Evolutionary conservation across 2,329 filamentous ascomycete genomes (phyloP).

Genomic region (Diplodia mutila): DNA sequence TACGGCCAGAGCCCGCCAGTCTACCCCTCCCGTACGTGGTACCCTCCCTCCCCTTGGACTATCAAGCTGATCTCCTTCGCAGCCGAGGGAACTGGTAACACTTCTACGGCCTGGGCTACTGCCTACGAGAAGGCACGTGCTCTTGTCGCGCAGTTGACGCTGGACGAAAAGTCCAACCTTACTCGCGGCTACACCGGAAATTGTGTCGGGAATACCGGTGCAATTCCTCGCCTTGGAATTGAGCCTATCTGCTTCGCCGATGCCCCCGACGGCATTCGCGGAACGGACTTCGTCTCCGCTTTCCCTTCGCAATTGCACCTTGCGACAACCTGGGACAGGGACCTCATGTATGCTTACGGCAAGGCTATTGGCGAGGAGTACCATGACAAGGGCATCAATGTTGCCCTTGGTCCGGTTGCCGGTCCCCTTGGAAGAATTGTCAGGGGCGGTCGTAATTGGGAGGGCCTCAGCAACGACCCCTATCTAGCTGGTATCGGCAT

Average conservation of each 20-base stretch:
- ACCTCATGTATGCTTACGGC: constrained; percentile 40
- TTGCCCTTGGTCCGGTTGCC: constrained; percentile 70
- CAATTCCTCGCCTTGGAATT: constrained; percentile 42
- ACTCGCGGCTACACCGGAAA: constrained; percentile 40
- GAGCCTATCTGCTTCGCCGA: constrained; percentile 46
- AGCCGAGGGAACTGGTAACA: constrained; percentile 34
- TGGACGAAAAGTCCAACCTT: constrained; percentile 49
- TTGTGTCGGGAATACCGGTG: constrained; percentile 43
- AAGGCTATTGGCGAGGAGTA: constrained; percentile 39
- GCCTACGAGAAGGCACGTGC: constrained; percentile 43
- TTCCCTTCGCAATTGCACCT: constrained; percentile 39
- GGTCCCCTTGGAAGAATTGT: constrained; percentile 70
- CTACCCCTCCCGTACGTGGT: constrained; percentile 36
- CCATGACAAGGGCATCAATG: constrained; percentile 58
- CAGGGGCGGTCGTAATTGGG: constrained; percentile 67
- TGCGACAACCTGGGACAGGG: constrained; percentile 46
- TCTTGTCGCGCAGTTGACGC: constrained; percentile 46
- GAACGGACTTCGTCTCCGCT: constrained; percentile 38
- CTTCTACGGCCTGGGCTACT: constrained; percentile 32
- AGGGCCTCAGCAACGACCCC: constrained; percentile 72
- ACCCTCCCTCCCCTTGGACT: too few relatives aligned
- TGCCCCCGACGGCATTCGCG: constrained; percentile 40
- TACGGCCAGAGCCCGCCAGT: constrained; percentile 38
- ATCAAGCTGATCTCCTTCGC: constrained; percentile 16
- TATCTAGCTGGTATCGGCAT: constrained; percentile 61